Evolutionary conservation across 2,329 filamentous ascomycete species (phyloP), one percentile per base, ranked within the genome.

Genomic region (Botrytis porri): DNA sequence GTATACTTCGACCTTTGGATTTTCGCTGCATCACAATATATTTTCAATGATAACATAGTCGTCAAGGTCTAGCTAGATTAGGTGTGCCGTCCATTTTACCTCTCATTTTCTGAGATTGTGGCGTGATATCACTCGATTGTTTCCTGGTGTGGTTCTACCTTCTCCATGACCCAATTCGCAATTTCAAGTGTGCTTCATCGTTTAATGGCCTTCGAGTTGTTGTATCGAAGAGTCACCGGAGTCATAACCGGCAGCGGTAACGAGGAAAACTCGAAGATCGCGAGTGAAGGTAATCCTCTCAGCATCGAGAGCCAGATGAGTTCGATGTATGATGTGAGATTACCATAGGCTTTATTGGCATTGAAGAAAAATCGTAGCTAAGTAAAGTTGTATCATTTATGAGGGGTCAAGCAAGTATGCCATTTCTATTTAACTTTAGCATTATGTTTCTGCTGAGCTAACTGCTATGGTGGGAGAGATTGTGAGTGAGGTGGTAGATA

Each of bases 181-280:
- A 60, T 25, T 4, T 14, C 0, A 35, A 32, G 8, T 3, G 3
- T 25, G 20, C 6, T 5, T 6, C 57, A 22, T 4, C 0, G 20
- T 60, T 37, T 5, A 22, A 5, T 7, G 32, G 35, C 29, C 14
- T 18, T 37, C 7, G 12, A 60, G 57, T 35, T 37, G 5, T 20
- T 14, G 35, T 35, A 60, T 60, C 57, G 4, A 60, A 35, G 10
- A 14, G 48, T 1, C 2, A 12, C 8, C 4, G 20, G 18, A 22
- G 9, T 60, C 32, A 2, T 35, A 14, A 37, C 20, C 20, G 35
- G 3, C 9, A 25, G 29, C 20, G 20, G 2, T 9, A 14, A 60
- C 4, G 57, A 37, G 6, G 32, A 14, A 22, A 9, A 60, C 6
- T 35, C 6, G 7, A 60, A 22, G 32, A 20, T 37, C 20, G 57